phyloP scores from a whole-genome alignment of 345 rosid genomes.

The Excoecaria agallocha region DNA sequence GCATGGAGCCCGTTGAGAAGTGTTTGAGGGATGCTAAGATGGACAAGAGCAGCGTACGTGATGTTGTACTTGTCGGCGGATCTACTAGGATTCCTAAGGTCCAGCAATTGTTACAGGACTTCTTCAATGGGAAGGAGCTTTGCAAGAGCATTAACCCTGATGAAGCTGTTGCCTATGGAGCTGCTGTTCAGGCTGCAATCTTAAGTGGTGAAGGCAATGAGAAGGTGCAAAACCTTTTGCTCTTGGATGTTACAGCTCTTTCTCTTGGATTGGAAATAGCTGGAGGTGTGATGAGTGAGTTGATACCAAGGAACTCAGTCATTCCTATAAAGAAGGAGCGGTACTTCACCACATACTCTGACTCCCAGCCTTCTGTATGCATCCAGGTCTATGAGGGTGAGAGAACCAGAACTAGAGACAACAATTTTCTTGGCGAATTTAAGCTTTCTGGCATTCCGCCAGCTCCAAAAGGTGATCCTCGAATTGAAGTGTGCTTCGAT shows the following conservation, averaged over 20 bases:
- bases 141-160: conserved; percentile 43
- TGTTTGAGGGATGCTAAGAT: conserved; percentile 26
- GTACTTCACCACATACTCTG: conserved; percentile 13
- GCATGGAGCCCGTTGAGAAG: conserved; percentile 18
- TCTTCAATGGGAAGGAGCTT: conserved; percentile 32
- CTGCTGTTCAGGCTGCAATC: conserved; percentile 35
- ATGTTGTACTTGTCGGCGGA: conserved; percentile 47
- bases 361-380: conserved; percentile 15
- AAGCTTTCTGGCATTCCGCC: conserved; percentile 20
- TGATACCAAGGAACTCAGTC: conserved; percentile 34
- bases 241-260: conserved; percentile 30
- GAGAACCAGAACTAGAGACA: no score
- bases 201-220: conserved; percentile 30
- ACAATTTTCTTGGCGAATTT: conserved; percentile 19
- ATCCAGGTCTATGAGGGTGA: conserved; percentile 22
- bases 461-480: conserved; percentile 22
- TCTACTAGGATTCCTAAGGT: conserved; percentile 49
- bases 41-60: conserved; percentile 26
- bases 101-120: conserved; percentile 36
- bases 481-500: conserved; percentile 9
- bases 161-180: conserved; percentile 39
- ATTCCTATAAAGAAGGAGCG: conserved; percentile 34
- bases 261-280: conserved; percentile 30
- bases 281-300: conserved; percentile 34
- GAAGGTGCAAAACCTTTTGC: conserved; percentile 26